Evolutionary conservation across 176 grass and related monocot genomes (phyloP).

Genomic region (Bonia amplexicaulis): DNA sequence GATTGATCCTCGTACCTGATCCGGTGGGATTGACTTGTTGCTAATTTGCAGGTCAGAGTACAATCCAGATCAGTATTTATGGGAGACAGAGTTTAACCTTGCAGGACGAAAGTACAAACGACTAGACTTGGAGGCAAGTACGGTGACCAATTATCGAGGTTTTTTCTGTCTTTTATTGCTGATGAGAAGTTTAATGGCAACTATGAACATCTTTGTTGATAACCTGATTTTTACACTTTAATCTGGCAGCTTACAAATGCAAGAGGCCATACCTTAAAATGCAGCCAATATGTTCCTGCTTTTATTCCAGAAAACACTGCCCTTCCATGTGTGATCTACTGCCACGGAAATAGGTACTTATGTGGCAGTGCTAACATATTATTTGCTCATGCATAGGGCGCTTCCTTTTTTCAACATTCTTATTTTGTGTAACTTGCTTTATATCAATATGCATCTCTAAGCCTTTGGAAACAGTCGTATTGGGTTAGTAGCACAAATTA

Average conservation of each 20-base stretch:
- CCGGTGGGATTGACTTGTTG: neutral
- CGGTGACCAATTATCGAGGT: constrained; percentile 63
- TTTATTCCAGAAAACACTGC: constrained; percentile 52
- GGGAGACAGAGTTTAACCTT: constrained; percentile 81
- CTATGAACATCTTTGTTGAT: constrained; percentile 11
- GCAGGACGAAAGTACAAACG: constrained; percentile 87
- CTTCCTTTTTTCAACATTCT: constrained; percentile 9
- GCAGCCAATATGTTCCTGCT: constrained; percentile 93
- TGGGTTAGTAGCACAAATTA: constrained; percentile 8
- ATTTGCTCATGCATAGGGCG: constrained; percentile 6
- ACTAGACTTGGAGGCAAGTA: constrained; percentile 99
- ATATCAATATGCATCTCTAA: constrained; percentile 13
- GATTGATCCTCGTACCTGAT: neutral
- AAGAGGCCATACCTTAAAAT: constrained; percentile 77
- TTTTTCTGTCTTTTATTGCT: constrained; percentile 51
- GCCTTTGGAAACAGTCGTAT: neutral
- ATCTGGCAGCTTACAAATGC: constrained; percentile 76
- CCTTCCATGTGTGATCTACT: constrained; percentile 93
- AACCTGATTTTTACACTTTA: constrained; percentile 25
- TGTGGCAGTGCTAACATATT: constrained; percentile 1
- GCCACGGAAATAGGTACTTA: constrained; percentile 92
- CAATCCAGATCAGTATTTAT: constrained; percentile 96
- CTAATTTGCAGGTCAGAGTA: constrained; percentile 71
- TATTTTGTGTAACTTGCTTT: constrained; percentile 6
- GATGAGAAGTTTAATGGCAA: constrained; percentile 26